Conservation (phyloP, 257 asterid species). For the Osmanthus fragrans region DNA sequence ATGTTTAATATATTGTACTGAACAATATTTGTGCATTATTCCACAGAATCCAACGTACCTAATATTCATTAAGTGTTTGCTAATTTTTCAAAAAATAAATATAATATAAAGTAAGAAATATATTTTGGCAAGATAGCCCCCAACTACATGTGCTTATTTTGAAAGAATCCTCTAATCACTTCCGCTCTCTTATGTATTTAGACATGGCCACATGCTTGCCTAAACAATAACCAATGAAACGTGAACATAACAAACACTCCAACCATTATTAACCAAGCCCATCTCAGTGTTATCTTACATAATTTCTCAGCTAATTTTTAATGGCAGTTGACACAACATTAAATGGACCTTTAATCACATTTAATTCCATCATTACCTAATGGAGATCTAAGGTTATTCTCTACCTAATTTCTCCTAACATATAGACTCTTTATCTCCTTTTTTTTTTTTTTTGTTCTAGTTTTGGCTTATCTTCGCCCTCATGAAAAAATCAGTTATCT, state of each 20-base stretch:
- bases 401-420: constrained; percentile 25
- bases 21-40: neutral
- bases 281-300: constrained; percentile 5
- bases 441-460: neutral
- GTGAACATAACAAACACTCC: constrained; percentile 50
- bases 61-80: neutral
- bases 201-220: constrained; percentile 56
- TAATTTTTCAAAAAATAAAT: neutral
- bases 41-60: neutral
- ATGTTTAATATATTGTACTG: no score
- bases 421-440: neutral
- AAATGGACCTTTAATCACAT: constrained; percentile 2
- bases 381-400: constrained; percentile 28
- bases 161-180: constrained; percentile 25
- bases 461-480: neutral
- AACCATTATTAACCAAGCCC: constrained; percentile 23
- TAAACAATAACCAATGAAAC: constrained; percentile 40
- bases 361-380: constrained; percentile 24
- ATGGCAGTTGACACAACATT: neutral
- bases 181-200: constrained; percentile 32
- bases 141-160: constrained; percentile 47
- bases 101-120: neutral
- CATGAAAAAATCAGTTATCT: neutral
- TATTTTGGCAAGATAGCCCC: constrained; percentile 32
- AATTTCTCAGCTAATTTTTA: constrained; percentile 4